Evolutionary conservation across 768 basidiomycete species (phyloP), one percentile per base, ranked within the genome.

Genomic region (Trametes punicea): DNA sequence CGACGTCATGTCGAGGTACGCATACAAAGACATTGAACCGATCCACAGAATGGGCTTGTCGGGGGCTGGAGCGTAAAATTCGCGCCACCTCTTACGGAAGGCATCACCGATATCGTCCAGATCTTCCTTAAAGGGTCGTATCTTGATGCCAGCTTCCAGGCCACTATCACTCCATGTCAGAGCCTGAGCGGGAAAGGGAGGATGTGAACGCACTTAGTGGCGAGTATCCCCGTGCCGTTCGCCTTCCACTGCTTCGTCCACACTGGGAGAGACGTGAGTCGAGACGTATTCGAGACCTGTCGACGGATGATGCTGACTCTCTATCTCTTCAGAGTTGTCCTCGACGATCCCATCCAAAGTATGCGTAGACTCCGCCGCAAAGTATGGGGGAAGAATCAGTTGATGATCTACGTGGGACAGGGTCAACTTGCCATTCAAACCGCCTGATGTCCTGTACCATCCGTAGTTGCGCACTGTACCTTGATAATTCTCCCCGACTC

Each of bases 21-120:
- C 74, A 42, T 62, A 82, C 80, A 71, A 74, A 2, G 77, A 67
- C 20, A 76, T 55, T 0, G 72, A 54, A 0, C 74, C 75, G 11
- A 82, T 63, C 41, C 76, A 70, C 56, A 79, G 62, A 2, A 81
- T 77, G 8, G 82, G 76, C 61, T 85, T 85, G 64, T 86, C 85
- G 0, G 79, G 77, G 2, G 71, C 73, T 21, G 72, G 68, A 25
- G 68, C 76, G 39, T 80, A 85, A 64, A 77, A 80, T 10, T 68
- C 65, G 8, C 75, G 68, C 84, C 83, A 85, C 39, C 74, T 69
- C 25, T 70, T 45, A 25, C 71, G 64, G 60, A 85, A 86, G 6
- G 66, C 74, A 6, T 79, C 73, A 1, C 75, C 74, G 30, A 87
- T 68, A n/a, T 71, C 72, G 47, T 75, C 70, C 23, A 83, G 70